phyloP scores from a whole-genome alignment of 177 flowering plant species.

The Vitis hybrid region DNA sequence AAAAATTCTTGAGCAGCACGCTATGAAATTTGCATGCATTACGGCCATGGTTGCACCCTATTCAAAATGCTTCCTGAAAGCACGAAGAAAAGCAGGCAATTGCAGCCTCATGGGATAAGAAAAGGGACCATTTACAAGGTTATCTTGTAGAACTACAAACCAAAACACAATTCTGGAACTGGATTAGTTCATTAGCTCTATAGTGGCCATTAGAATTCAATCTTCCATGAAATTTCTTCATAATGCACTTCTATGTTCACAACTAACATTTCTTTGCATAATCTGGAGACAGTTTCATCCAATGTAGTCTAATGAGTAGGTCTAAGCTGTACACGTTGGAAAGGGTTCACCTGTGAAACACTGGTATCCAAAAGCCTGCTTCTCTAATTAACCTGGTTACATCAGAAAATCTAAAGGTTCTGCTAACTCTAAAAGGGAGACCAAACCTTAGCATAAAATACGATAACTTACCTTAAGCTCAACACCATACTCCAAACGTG shows the following conservation, averaged over 20 bases:
- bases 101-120: neutral
- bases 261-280: neutral
- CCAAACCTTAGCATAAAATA: neutral
- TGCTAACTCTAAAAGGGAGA: neutral
- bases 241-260: neutral
- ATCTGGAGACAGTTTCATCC: neutral
- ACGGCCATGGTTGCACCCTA: too few species aligned
- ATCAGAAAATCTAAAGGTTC: too few species aligned
- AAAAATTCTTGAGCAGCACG: neutral
- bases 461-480: slow-evolving; percentile 59
- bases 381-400: neutral
- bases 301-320: neutral
- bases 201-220: neutral
- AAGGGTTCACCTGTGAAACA: neutral
- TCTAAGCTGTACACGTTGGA: neutral
- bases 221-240: neutral
- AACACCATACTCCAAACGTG: slow-evolving; percentile 85
- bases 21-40: too few species aligned
- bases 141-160: neutral
- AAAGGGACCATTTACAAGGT: neutral
- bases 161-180: neutral
- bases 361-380: neutral
- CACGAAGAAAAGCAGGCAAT: neutral
- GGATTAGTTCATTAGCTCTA: neutral
- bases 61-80: neutral